A percentile compares a stretch with the other conserved stretches of the same genome.
These are phyloP conservation scores for Zostera marina DNA, from an alignment of 116 monocot species.

Conservation along the genomic window DNA sequence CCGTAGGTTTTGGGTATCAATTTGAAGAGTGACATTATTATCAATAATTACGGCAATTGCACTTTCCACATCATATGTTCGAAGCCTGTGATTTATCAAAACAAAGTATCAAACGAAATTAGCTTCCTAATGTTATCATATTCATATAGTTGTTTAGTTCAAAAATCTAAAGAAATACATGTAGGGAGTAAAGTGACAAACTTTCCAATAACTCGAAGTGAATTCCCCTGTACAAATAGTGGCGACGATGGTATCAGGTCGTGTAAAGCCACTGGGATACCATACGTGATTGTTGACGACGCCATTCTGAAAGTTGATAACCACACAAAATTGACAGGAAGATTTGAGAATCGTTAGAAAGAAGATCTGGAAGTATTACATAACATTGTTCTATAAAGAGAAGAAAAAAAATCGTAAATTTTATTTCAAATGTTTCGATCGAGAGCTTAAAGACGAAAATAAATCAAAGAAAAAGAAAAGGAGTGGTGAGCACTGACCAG, in stretches of 20 bases:
- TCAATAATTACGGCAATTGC: slow-evolving; percentile 51
- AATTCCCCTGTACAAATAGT: slow-evolving; percentile 49
- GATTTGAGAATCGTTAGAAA: too few species aligned
- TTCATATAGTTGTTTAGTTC: not conserved
- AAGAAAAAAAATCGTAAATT: too few species aligned
- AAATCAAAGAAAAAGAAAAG: too few species aligned
- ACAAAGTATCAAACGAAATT: not conserved
- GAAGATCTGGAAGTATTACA: too few species aligned
- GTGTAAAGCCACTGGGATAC: slow-evolving; percentile 32
- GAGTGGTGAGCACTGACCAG: too few species aligned
- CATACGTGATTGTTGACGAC: slow-evolving; percentile 29
- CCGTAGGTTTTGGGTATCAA: slow-evolving; percentile 55
- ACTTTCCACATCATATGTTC: slow-evolving; percentile 39
- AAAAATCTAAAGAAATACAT: not conserved
- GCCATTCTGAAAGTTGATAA: not conserved
- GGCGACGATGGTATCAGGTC: slow-evolving; percentile 55
- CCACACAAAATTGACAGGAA: too few species aligned
- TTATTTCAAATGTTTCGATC: too few species aligned
- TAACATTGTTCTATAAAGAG: too few species aligned
- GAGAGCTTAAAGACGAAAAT: too few species aligned
- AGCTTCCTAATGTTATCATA: not conserved
- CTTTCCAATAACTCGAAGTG: slow-evolving; percentile 74
- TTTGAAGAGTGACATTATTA: slow-evolving; percentile 25
- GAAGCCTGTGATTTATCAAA: slow-evolving; percentile 22
- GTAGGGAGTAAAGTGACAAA: slow-evolving; percentile 5